These are phyloP conservation scores for Coemansia sp. DNA, from an alignment of 192 early-diverging fungal genomes.

Conservation along the genomic window DNA sequence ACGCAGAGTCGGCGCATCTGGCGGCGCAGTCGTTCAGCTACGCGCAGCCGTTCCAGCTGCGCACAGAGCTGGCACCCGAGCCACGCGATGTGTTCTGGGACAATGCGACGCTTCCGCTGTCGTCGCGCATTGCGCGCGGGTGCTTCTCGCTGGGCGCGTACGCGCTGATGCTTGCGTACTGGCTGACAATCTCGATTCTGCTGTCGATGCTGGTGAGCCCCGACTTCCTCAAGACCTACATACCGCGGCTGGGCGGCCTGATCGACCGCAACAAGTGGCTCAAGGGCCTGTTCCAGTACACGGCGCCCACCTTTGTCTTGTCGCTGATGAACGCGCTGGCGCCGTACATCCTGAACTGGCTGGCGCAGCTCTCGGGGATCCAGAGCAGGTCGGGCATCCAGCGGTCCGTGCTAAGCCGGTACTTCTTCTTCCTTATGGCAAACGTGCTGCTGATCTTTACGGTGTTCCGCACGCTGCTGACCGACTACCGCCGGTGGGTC, in stretches of 20 bases:
- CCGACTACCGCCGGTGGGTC: slow-evolving; percentile 67
- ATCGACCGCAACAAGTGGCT: slow-evolving; percentile 50
- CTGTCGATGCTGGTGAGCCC: slow-evolving; percentile 63
- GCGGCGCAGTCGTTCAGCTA: slow-evolving; percentile 53
- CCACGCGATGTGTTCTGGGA: slow-evolving; percentile 55
- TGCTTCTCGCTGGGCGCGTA: slow-evolving; percentile 50
- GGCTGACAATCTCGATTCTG: slow-evolving; percentile 69
- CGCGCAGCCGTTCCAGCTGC: slow-evolving; percentile 50
- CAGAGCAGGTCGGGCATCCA: slow-evolving; percentile 51
- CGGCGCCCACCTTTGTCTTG: slow-evolving; percentile 38
- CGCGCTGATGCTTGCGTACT: slow-evolving; percentile 69
- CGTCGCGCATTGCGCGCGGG: slow-evolving; percentile 24
- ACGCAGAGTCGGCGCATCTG: slow-evolving; percentile 40
- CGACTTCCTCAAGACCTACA: slow-evolving; percentile 40
- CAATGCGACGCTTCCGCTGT: slow-evolving; percentile 34
- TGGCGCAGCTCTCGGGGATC: slow-evolving; percentile 45
- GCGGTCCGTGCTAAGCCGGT: slow-evolving; percentile 57
- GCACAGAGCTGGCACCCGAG: slow-evolving; percentile 46
- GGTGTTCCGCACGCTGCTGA: slow-evolving; percentile 65
- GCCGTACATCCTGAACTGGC: slow-evolving; percentile 46
- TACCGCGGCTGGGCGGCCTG: slow-evolving; percentile 61
- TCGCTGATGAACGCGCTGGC: slow-evolving; percentile 51
- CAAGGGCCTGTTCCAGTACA: slow-evolving; percentile 44
- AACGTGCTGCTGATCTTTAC: slow-evolving; percentile 79
- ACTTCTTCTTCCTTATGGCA: slow-evolving; percentile 75